Conservation (phyloP, 345 rosid species). For the Combretum micranthum region DNA sequence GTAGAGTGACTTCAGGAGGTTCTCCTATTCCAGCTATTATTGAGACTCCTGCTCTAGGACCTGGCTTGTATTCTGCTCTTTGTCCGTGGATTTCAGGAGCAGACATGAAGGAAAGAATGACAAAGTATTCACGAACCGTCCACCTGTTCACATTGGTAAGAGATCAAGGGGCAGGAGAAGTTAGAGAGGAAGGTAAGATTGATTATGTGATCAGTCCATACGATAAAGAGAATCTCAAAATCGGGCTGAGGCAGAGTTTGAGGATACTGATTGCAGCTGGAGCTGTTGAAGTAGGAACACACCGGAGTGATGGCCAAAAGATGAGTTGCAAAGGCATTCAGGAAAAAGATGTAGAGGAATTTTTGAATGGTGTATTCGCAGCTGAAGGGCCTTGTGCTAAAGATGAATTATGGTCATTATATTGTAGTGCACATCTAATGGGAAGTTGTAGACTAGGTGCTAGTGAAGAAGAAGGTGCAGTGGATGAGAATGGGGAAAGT, state of each 20-base stretch:
- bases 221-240: constrained; percentile 10
- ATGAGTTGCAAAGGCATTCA: constrained; percentile 9
- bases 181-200: constrained; percentile 12
- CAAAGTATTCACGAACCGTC: constrained; percentile 10
- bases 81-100: constrained; percentile 12
- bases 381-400: constrained; percentile 1
- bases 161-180: constrained; percentile 12
- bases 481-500: constrained; percentile 11
- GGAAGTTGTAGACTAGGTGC: constrained; percentile 19
- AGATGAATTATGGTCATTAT: constrained; percentile 8
- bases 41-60: constrained; percentile 12
- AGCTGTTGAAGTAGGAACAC: constrained; percentile 13
- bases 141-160: constrained; percentile 9
- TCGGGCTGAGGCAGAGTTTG: constrained; percentile 8
- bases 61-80: constrained; percentile 8
- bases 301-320: constrained; percentile 17
- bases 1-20: constrained; percentile 1
- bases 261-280: constrained; percentile 14
- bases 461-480: constrained; percentile 8
- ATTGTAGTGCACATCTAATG: constrained; percentile 14
- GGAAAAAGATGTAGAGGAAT: constrained; percentile 10
- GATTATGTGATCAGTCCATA: background rate
- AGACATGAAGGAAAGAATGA: constrained; percentile 14
- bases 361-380: constrained; percentile 1
- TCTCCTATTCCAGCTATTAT: constrained; percentile 1